Evolutionary conservation across 1,284 basidiomycete genomes (phyloP), one percentile per base, ranked within the genome.

Genomic region (Ustilago vetiveriae): DNA sequence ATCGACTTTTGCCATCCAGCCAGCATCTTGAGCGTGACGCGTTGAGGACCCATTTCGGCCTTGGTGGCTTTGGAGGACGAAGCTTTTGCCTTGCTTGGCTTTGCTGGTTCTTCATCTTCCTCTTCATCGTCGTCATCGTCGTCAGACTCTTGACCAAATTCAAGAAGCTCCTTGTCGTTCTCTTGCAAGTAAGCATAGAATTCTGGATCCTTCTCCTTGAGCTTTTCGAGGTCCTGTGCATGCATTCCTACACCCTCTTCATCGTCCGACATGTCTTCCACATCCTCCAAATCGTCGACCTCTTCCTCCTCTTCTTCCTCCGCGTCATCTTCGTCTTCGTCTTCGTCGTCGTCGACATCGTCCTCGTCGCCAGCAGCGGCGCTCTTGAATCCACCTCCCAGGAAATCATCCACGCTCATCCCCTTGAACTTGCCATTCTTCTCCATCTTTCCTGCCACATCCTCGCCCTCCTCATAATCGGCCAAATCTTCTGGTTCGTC

Each of bases 171-270:
- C 53, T 86, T 85, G 83, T 98, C 95, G 80, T 98, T 95, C 83
- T 98, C 92, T 84, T 96, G 90, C 7, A 98, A 86, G 81, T 96
- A 98, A 83, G 96, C 94, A 89, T 89, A 98, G 84, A 98, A 98
- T 78, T 97, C 95, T 17, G 95, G 95, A 82, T 98, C 96, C 82
- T 92, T 95, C 83, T 95, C 90, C 13, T 91, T 91, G 35, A 98
- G 87, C 78, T 92, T 90, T 43, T 91, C 90, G n/a, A 98, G 87
- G 53, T 97, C 90, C 41, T 88, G 82, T 41, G 91, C 84, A 83
- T 95, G 93, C 55, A 57, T 71, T 30, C 60, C 65, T 11, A 49
- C 65, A 23, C 69, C 76, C n/a, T 64, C 59, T 22, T 65, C 64
- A 11, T 76, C 60, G 44, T 77, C 78, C 17, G 72, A 69, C 47